A percentile compares a stretch with the other conserved stretches of the same genome.
These are phyloP conservation scores for Saccharomyces mikatae DNA, from an alignment of 805 yeast genomes.

Conservation along the genomic window DNA sequence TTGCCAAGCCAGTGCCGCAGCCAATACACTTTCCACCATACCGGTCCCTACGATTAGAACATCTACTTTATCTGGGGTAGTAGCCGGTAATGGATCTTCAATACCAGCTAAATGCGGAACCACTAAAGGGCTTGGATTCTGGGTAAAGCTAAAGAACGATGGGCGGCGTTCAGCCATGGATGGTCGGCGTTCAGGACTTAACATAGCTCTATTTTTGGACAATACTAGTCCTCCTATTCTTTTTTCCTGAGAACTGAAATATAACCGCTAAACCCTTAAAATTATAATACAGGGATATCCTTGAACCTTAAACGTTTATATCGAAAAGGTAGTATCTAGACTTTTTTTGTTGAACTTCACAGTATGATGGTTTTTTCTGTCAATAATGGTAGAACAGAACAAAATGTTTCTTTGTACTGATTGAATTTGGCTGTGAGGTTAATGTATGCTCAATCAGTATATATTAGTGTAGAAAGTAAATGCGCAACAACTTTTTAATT, in stretches of 20 bases:
- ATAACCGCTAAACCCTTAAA: neutral
- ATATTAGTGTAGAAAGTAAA: neutral
- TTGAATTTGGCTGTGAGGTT: neutral
- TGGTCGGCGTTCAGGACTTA: constrained; percentile 41
- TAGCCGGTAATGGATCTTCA: constrained; percentile 59
- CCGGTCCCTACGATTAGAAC: constrained; percentile 93
- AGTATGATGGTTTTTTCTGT: neutral
- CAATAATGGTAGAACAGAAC: neutral
- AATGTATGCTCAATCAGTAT: neutral
- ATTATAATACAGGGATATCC: neutral
- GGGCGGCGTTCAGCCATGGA: constrained; percentile 65
- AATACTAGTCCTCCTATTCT: neutral
- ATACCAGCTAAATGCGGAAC: constrained; percentile 71
- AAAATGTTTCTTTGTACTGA: neutral
- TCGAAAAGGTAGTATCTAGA: neutral
- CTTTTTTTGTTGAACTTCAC: neutral
- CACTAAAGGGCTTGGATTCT: constrained; percentile 21
- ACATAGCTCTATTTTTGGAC: constrained; percentile 10
- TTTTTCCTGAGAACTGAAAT: neutral
- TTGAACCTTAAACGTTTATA: neutral
- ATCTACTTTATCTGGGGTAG: constrained; percentile 67
- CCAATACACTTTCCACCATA: constrained; percentile 73
- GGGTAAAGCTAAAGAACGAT: constrained; percentile 32
- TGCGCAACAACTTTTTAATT: neutral
- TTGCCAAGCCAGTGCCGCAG: constrained; percentile 95